A percentile compares a stretch with the other conserved stretches of the same genome.
Evolutionary conservation across 1,284 basidiomycete genomes (phyloP).

Genomic region (Leccinum pachyderme): DNA sequence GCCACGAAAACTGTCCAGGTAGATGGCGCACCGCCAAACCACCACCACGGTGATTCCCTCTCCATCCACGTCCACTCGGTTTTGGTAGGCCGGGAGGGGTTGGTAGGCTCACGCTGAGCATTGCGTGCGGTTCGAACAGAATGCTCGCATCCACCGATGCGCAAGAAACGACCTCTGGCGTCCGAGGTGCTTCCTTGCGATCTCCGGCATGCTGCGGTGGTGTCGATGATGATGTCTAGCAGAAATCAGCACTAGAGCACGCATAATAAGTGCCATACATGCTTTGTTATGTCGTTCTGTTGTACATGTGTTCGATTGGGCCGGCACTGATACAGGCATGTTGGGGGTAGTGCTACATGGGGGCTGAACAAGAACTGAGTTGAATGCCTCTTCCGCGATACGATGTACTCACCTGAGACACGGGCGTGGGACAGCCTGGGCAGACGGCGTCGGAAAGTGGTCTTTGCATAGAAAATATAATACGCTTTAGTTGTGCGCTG

Average conservation of each 20-base stretch:
- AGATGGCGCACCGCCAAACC: conserved; percentile 5
- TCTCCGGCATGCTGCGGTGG: neutral
- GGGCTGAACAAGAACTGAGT: conserved; percentile 10
- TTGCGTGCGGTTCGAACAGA: neutral
- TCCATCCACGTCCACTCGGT: neutral
- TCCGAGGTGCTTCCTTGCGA: neutral
- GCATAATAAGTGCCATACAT: neutral
- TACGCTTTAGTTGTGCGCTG: conserved; percentile 10
- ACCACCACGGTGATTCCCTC: neutral
- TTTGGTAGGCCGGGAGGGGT: conserved; percentile 17
- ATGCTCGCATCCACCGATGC: neutral
- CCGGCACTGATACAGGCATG: neutral
- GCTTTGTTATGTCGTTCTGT: conserved; percentile 2
- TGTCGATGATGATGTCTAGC: conserved; percentile 6
- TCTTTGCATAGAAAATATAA: neutral
- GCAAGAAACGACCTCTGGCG: conserved; percentile 1
- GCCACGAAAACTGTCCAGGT: neutral
- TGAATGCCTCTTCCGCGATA: neutral
- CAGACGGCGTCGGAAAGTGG: neutral
- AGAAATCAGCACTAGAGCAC: conserved; percentile 2
- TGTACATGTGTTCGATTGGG: neutral
- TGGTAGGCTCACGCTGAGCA: conserved; percentile 4
- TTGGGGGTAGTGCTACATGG: neutral
- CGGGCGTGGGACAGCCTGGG: neutral
- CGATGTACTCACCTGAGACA: neutral